These are phyloP conservation scores for Monilinia polystroma DNA, from an alignment of 2,329 filamentous ascomycete genomes.

Conservation along the genomic window DNA sequence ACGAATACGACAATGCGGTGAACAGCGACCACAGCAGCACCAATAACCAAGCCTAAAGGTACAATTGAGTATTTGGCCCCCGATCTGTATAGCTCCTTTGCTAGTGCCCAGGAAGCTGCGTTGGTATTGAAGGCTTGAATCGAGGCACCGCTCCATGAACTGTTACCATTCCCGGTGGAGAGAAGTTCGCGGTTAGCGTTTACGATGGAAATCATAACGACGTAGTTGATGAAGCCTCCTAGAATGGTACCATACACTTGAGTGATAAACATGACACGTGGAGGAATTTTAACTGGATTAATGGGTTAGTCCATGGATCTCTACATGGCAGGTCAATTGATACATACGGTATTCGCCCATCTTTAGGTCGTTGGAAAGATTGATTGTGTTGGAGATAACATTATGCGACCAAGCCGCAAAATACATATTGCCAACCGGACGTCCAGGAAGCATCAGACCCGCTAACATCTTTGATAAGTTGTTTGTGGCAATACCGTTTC, in stretches of 20 bases:
- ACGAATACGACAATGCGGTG: slow-evolving; percentile 48
- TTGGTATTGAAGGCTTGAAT: slow-evolving; percentile 50
- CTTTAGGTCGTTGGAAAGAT: slow-evolving; percentile 54
- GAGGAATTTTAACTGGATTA: slow-evolving; percentile 49
- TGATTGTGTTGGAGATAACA: slow-evolving; percentile 52
- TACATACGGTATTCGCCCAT: slow-evolving; percentile 56
- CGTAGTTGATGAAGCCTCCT: slow-evolving; percentile 48
- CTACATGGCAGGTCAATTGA: not conserved
- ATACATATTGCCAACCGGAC: slow-evolving; percentile 47
- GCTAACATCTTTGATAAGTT: slow-evolving; percentile 55
- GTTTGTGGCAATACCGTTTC: slow-evolving; percentile 58
- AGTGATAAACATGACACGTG: slow-evolving; percentile 46
- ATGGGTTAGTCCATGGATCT: slow-evolving; percentile 29
- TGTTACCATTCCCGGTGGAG: slow-evolving; percentile 44
- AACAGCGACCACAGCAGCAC: slow-evolving; percentile 45
- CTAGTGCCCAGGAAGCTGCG: slow-evolving; percentile 48
- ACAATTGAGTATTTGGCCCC: slow-evolving; percentile 49
- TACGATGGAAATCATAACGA: slow-evolving; percentile 49
- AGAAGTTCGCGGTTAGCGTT: slow-evolving; percentile 46
- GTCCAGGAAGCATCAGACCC: slow-evolving; percentile 47
- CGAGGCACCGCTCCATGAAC: slow-evolving; percentile 50
- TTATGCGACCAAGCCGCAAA: slow-evolving; percentile 58
- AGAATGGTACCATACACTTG: slow-evolving; percentile 47
- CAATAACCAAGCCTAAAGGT: slow-evolving; percentile 51
- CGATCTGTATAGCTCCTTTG: slow-evolving; percentile 52